A percentile compares a stretch with the other conserved stretches of the same genome.
Evolutionary conservation across 2,329 filamentous ascomycete species (phyloP).

Genomic region (Amylocarpus encephaloides): DNA sequence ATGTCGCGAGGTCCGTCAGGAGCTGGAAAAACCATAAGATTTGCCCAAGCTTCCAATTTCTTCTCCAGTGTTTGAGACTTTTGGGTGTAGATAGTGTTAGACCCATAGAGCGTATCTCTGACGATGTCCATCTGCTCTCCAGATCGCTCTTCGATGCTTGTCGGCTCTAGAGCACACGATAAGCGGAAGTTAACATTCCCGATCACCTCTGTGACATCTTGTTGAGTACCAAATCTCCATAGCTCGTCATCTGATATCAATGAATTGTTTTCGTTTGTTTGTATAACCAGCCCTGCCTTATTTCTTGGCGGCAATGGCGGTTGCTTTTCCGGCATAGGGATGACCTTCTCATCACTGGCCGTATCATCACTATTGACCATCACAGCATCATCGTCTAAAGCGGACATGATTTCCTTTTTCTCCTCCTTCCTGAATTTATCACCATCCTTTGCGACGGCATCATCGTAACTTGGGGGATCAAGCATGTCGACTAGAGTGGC

Average conservation of each 20-base stretch:
- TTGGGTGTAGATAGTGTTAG: conserved; percentile 53
- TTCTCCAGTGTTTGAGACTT: conserved; percentile 41
- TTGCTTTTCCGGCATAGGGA: conserved; percentile 26
- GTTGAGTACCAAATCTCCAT: conserved; percentile 49
- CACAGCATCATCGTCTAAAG: conserved; percentile 18
- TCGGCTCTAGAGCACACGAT: conserved; percentile 77
- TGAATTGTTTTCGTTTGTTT: conserved; percentile 25
- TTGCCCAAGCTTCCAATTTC: conserved; percentile 39
- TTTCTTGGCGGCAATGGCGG: conserved; percentile 32
- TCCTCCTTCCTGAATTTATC: conserved; percentile 2
- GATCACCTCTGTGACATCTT: conserved; percentile 95
- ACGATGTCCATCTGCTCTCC: conserved; percentile 78
- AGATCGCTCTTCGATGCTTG: conserved; percentile 52
- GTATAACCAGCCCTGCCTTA: conserved; percentile 29
- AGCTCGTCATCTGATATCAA: conserved; percentile 28
- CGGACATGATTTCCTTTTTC: neutral
- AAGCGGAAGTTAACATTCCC: conserved; percentile 85
- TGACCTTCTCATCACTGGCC: conserved; percentile 4
- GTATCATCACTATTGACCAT: conserved; percentile 34
- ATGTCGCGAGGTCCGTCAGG: conserved; percentile 52
- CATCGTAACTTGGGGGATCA: conserved; percentile 18
- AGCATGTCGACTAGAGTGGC: conserved; percentile 34
- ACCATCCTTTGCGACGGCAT: conserved; percentile 3
- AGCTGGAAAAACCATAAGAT: conserved; percentile 55
- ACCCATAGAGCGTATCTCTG: conserved; percentile 63